phyloP scores from a whole-genome alignment of 1,284 basidiomycete genomes.

The Microbotryum scabiosae region DNA sequence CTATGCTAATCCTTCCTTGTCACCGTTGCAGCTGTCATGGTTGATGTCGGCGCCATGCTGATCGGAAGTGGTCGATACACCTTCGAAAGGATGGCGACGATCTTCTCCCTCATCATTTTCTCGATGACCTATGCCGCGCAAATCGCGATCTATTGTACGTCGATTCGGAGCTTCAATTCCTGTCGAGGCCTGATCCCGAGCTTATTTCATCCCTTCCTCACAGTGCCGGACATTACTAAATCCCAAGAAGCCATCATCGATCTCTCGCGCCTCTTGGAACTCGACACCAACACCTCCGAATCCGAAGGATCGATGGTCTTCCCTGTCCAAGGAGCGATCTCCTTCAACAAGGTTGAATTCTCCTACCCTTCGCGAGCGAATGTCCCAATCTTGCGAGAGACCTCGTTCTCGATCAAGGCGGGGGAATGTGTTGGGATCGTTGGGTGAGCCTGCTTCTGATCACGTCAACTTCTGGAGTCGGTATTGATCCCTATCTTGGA shows the following conservation, averaged over 20 bases:
- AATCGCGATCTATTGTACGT: slow-evolving; percentile 78
- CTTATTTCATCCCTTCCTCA: background rate
- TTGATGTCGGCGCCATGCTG: slow-evolving; percentile 78
- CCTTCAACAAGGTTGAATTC: slow-evolving; percentile 70
- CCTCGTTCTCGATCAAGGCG: slow-evolving; percentile 61
- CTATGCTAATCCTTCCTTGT: background rate
- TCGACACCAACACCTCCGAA: slow-evolving; percentile 56
- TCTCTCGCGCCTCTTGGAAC: slow-evolving; percentile 58
- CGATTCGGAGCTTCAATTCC: too few species aligned
- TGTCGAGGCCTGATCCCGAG: too few species aligned
- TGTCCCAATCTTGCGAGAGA: slow-evolving; percentile 65
- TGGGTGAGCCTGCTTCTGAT: slow-evolving; percentile 38
- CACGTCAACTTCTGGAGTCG: background rate
- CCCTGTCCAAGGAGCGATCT: slow-evolving; percentile 52
- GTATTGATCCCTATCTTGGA: background rate
- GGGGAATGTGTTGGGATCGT: slow-evolving; percentile 82
- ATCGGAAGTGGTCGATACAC: slow-evolving; percentile 71
- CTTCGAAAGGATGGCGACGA: slow-evolving; percentile 79
- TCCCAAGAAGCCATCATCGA: slow-evolving; percentile 56
- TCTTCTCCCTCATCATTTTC: slow-evolving; percentile 86
- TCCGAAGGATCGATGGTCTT: slow-evolving; percentile 59
- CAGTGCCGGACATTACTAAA: slow-evolving; percentile 29
- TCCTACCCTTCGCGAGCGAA: slow-evolving; percentile 77
- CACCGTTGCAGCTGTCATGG: slow-evolving; percentile 57
- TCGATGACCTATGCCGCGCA: slow-evolving; percentile 84